Conservation (phyloP, 2,329 filamentous ascomycete species). For the Epichloe scottii region DNA sequence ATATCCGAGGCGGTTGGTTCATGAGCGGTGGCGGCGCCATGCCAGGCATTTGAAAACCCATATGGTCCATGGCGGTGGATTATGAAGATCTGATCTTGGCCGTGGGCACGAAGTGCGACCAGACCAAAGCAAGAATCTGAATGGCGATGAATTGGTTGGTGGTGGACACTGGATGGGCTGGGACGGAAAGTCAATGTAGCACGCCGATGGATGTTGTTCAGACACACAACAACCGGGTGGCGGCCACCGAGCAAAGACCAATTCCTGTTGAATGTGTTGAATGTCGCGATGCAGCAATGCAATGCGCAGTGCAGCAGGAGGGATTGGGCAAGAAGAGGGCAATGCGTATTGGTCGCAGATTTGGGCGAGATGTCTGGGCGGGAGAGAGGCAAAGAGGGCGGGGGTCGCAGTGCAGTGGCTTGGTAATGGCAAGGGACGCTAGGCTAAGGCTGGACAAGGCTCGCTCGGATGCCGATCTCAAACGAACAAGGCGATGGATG, state of each 20-base stretch:
- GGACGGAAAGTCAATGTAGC: too few species aligned
- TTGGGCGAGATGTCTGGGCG: neutral
- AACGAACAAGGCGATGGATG: conserved; percentile 1
- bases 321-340: too few species aligned
- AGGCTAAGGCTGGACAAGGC: neutral
- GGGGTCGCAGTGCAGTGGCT: too few species aligned
- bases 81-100: neutral
- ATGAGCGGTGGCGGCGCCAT: conserved; percentile 46
- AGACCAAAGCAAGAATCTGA: neutral
- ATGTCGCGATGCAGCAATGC: neutral
- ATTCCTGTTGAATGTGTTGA: neutral
- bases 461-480: conserved; percentile 4
- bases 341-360: neutral
- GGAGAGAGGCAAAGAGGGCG: neutral
- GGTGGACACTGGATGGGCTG: neutral
- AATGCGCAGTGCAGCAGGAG: too few species aligned
- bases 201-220: too few species aligned
- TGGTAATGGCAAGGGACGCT: neutral
- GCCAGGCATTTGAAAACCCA: conserved; percentile 46
- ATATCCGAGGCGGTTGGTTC: conserved; percentile 58
- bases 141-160: neutral
- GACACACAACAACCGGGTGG: too few species aligned
- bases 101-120: neutral
- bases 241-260: too few species aligned
- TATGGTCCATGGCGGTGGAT: conserved; percentile 28